Evolutionary conservation across 2,329 filamentous ascomycete species (phyloP).

Genomic region (Delphinella strobiligena): DNA sequence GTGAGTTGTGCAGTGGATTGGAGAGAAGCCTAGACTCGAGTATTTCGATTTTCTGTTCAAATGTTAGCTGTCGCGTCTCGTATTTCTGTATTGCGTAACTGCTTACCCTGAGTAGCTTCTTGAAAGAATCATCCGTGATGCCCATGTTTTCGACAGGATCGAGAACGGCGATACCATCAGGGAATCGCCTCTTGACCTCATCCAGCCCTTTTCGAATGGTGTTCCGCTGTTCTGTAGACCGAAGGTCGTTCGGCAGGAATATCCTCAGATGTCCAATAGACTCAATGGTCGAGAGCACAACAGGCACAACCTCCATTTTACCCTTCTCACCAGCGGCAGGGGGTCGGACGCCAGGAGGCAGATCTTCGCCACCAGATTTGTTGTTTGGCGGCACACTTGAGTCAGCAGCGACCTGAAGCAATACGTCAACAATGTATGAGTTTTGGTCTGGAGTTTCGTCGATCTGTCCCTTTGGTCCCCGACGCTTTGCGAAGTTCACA

Average conservation of each 20-base stretch:
- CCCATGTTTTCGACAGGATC: conserved; percentile 96
- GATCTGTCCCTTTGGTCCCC: conserved; percentile 50
- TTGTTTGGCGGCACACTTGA: conserved; percentile 33
- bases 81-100: no score
- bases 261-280: conserved; percentile 74
- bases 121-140: conserved; percentile 86
- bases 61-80: conserved; percentile 11
- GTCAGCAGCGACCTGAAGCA: conserved; percentile 51
- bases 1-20: conserved; percentile 86
- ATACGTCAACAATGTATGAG: conserved; percentile 69
- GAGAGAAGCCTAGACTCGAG: conserved; percentile 79
- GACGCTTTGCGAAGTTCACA: conserved; percentile 55
- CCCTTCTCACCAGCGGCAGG: conserved; percentile 50
- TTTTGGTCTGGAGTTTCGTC: conserved; percentile 64
- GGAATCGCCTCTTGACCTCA: conserved; percentile 78
- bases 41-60: conserved; percentile 74
- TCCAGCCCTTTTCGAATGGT: conserved; percentile 54
- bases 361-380: conserved; percentile 37
- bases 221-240: conserved; percentile 55
- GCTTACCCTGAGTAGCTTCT: conserved; percentile 62
- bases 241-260: conserved; percentile 68
- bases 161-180: conserved; percentile 76
- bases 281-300: conserved; percentile 74
- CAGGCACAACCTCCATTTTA: conserved; percentile 73
- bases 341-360: conserved; percentile 51